A percentile compares a stretch with the other conserved stretches of the same genome.
Conservation (phyloP, 2,329 filamentous ascomycete species). For the Geosmithia morbida region DNA sequence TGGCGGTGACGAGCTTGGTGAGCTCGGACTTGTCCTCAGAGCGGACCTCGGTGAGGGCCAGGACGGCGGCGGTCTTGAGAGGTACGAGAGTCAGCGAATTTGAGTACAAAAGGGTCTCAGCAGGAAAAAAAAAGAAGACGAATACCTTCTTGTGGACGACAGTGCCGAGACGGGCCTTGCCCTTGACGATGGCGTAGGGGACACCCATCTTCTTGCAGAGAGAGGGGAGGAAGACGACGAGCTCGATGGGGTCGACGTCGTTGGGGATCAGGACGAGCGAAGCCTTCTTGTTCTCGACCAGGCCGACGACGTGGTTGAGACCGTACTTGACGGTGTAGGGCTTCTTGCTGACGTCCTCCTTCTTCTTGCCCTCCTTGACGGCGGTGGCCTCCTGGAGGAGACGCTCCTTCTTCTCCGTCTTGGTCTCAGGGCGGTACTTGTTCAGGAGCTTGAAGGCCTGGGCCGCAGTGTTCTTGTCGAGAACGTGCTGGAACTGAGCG, state of each 20-base stretch:
- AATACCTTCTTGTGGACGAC: constrained; percentile 99
- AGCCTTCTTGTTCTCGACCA: constrained; percentile 99
- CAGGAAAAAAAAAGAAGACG: constrained; percentile 6
- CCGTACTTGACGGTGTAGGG: constrained; percentile 99
- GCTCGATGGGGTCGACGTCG: constrained; percentile 98
- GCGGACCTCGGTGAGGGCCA: constrained; percentile 93
- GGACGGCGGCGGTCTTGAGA: constrained; percentile 79
- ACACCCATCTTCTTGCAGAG: constrained; percentile 99
- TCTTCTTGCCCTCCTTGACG: constrained; percentile 98
- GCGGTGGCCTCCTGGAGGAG: constrained; percentile 96
- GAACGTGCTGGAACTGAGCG: constrained; percentile 93
- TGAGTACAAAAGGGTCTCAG: neutral
- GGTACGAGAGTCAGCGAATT: neutral
- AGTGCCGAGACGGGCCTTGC: constrained; percentile 97
- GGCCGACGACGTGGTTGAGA: constrained; percentile 96
- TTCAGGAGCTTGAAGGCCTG: constrained; percentile 98
- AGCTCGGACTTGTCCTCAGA: constrained; percentile 97
- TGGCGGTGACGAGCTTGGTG: constrained; percentile 84
- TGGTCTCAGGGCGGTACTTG: constrained; percentile 99
- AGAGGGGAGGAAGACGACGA: constrained; percentile 97
- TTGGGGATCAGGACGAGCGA: constrained; percentile 96
- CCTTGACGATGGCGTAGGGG: constrained; percentile 98
- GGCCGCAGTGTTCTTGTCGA: constrained; percentile 91
- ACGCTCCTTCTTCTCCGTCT: constrained; percentile 99
- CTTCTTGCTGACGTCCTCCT: constrained; percentile 99